Evolutionary conservation across 192 early-diverging fungal species (phyloP).

Genomic region (Rhizophagus prolifer): DNA sequence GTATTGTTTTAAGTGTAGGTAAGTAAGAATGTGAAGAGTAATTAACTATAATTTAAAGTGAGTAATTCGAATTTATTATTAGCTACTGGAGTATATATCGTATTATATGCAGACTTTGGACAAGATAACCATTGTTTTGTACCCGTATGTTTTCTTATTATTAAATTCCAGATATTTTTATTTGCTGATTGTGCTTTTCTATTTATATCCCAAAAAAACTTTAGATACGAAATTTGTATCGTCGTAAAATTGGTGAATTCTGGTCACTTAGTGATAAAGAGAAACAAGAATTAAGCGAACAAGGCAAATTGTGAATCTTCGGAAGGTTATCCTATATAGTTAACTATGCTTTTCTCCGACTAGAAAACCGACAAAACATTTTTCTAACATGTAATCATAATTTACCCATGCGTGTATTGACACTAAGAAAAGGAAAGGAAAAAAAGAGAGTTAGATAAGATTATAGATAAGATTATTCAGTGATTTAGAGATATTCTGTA

Average conservation of each 20-base stretch:
- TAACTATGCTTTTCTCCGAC: conserved; percentile 13
- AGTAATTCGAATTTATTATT: neutral
- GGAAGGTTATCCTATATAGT: neutral
- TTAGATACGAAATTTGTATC: neutral
- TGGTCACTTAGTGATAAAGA: neutral
- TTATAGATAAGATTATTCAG: neutral
- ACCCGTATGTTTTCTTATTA: neutral
- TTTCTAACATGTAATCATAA: conserved; percentile 80
- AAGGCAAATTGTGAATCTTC: neutral
- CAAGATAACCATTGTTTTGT: neutral
- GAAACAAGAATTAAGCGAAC: neutral
- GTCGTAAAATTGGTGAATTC: neutral
- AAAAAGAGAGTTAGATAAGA: neutral
- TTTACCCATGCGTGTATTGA: conserved; percentile 95
- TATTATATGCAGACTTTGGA: neutral
- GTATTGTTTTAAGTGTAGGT: neutral
- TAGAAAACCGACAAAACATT: conserved; percentile 72
- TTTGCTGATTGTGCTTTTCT: neutral
- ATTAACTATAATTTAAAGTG: neutral
- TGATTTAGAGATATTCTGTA: neutral
- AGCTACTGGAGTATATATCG: neutral
- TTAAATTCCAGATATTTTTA: neutral
- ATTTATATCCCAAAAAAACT: neutral
- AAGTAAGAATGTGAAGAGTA: neutral
- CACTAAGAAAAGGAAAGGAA: conserved; percentile 37